These are phyloP conservation scores for Talaromyces islandicus DNA, from an alignment of 2,329 filamentous ascomycete species.

Conservation along the genomic window DNA sequence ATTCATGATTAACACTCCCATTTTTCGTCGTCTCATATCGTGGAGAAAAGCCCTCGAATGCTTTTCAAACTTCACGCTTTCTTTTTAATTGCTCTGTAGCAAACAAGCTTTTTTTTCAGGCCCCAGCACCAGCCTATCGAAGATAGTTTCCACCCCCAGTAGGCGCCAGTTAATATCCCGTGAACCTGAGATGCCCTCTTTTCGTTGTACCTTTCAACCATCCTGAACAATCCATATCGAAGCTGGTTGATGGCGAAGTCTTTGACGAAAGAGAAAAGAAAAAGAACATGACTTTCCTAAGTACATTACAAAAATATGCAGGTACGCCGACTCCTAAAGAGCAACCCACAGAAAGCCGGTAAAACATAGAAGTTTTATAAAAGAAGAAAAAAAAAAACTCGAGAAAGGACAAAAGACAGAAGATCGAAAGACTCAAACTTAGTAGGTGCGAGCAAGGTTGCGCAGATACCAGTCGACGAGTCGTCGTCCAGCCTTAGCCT, in stretches of 20 bases:
- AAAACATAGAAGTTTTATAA: slow-evolving; percentile 10
- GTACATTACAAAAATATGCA: slow-evolving; percentile 5
- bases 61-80: neutral
- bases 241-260: neutral
- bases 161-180: neutral
- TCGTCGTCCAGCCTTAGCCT: slow-evolving; percentile 95
- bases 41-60: neutral
- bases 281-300: slow-evolving; percentile 1
- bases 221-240: neutral
- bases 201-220: neutral
- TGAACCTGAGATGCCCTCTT: neutral
- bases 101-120: neutral
- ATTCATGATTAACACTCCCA: neutral
- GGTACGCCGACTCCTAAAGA: slow-evolving; percentile 11
- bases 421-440: neutral
- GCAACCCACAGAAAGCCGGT: slow-evolving; percentile 1
- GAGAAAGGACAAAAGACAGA: neutral
- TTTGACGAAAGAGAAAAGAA: neutral
- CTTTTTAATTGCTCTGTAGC: neutral
- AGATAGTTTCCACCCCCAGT: neutral
- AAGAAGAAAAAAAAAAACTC: slow-evolving; percentile 11
- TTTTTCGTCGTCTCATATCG: neutral
- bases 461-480: slow-evolving; percentile 98
- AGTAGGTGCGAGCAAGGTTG: slow-evolving; percentile 94
- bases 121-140: neutral